Conservation (phyloP, 768 basidiomycete species). For the Tulasnella sp. region DNA sequence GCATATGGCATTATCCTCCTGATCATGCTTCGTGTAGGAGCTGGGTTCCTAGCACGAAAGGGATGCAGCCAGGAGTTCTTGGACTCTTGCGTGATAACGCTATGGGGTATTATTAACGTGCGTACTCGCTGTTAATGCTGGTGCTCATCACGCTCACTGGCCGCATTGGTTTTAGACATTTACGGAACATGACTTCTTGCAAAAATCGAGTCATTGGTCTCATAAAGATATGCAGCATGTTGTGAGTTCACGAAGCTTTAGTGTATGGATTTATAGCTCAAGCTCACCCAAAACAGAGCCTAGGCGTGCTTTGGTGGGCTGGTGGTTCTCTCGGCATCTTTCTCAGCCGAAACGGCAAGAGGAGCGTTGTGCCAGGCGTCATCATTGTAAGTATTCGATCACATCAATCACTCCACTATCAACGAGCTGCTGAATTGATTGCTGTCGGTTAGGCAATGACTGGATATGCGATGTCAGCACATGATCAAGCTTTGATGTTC, state of each 20-base stretch:
- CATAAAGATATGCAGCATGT: conserved; percentile 90
- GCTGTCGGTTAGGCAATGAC: conserved; percentile 50
- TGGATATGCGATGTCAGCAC: conserved; percentile 90
- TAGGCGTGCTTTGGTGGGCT: conserved; percentile 81
- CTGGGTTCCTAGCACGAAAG: conserved; percentile 44
- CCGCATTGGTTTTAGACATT: conserved; percentile 54
- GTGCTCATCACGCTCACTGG: too few species aligned
- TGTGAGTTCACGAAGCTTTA: too few species aligned
- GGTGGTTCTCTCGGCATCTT: conserved; percentile 85
- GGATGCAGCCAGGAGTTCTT: conserved; percentile 30
- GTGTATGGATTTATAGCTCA: too few species aligned
- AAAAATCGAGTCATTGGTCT: conserved; percentile 46
- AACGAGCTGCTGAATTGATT: background rate
- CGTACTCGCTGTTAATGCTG: too few species aligned
- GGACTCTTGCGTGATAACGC: conserved; percentile 29
- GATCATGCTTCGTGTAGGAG: conserved; percentile 65
- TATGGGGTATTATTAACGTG: conserved; percentile 24
- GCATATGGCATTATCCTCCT: conserved; percentile 77
- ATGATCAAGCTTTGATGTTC: conserved; percentile 73
- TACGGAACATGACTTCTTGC: conserved; percentile 71
- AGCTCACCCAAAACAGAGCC: conserved; percentile 31
- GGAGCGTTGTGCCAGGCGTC: background rate
- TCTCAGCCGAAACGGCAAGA: conserved; percentile 58
- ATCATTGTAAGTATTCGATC: background rate
- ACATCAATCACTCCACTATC: background rate